These are phyloP conservation scores for Mycena rebaudengoi DNA, from an alignment of 768 basidiomycete species.

Conservation along the genomic window DNA sequence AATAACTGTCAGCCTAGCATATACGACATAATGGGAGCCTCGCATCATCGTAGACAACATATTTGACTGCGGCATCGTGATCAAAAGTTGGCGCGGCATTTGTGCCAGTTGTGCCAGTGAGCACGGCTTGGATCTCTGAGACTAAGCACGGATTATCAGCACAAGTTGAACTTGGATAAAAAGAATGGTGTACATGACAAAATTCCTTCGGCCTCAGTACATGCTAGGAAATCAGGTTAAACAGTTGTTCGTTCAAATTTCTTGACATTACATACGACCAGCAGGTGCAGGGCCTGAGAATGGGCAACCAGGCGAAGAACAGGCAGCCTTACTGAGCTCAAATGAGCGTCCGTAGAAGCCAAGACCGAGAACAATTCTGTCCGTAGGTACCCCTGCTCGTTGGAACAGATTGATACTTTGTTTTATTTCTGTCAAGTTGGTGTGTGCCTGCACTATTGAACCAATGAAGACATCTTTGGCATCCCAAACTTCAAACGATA, in stretches of 20 bases:
- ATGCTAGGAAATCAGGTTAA: background rate
- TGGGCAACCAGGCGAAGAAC: background rate
- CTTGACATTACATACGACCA: background rate
- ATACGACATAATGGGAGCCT: background rate
- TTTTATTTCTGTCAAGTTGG: background rate
- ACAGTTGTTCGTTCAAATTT: background rate
- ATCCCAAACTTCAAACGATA: background rate
- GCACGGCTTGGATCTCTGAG: background rate
- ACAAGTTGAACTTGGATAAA: no score
- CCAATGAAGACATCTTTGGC: background rate
- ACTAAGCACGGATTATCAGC: no score
- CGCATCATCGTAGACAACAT: background rate
- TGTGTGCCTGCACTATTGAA: background rate
- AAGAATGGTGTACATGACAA: no score
- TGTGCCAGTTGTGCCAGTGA: background rate
- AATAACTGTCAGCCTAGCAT: background rate
- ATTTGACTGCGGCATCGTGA: background rate
- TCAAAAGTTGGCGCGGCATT: background rate
- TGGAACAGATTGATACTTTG: background rate
- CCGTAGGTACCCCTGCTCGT: background rate
- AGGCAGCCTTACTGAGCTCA: background rate
- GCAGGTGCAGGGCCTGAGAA: background rate
- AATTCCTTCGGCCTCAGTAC: background rate
- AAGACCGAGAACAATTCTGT: background rate
- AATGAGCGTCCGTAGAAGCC: background rate